These are phyloP conservation scores for Hymenoscyphus fructigenus DNA, from an alignment of 2,329 filamentous ascomycete genomes.

Conservation along the genomic window DNA sequence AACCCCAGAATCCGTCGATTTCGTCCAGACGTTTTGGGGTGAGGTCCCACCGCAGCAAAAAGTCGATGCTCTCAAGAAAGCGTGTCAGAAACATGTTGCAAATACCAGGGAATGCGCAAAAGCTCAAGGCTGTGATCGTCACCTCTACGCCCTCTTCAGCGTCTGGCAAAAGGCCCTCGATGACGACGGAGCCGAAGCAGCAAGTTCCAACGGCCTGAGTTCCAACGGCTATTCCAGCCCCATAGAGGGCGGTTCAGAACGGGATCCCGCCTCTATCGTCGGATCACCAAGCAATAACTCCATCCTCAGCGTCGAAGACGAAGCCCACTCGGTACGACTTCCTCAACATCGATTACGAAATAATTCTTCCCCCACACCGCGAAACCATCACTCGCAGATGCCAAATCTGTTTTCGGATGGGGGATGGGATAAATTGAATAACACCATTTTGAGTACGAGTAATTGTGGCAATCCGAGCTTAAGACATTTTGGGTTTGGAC, in stretches of 20 bases:
- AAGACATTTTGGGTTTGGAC: constrained; percentile 94
- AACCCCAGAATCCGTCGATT: constrained; percentile 78
- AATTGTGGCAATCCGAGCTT: constrained; percentile 97
- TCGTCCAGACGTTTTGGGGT: constrained; percentile 92
- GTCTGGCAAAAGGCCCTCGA: constrained; percentile 91
- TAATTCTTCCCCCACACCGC: constrained; percentile 54
- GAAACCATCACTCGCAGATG: constrained; percentile 51
- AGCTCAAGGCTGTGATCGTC: constrained; percentile 86
- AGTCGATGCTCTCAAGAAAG: constrained; percentile 79
- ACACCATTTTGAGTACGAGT: constrained; percentile 91
- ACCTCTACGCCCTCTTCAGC: constrained; percentile 90
- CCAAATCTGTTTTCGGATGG: constrained; percentile 82
- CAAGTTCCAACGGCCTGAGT: constrained; percentile 50
- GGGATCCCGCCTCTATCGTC: constrained; percentile 46
- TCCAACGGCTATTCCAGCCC: constrained; percentile 64
- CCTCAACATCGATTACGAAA: constrained; percentile 42
- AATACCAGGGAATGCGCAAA: constrained; percentile 85
- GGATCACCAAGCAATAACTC: constrained; percentile 57
- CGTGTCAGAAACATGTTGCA: constrained; percentile 77
- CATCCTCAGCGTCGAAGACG: constrained; percentile 44
- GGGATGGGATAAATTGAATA: constrained; percentile 95
- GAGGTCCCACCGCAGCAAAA: constrained; percentile 82
- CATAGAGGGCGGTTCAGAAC: constrained; percentile 48
- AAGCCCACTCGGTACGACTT: constrained; percentile 36
- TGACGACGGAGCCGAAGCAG: constrained; percentile 58